These are phyloP conservation scores for Chlamydomonas sp. DNA, from an alignment of 139 green algal species.

Conservation along the genomic window DNA sequence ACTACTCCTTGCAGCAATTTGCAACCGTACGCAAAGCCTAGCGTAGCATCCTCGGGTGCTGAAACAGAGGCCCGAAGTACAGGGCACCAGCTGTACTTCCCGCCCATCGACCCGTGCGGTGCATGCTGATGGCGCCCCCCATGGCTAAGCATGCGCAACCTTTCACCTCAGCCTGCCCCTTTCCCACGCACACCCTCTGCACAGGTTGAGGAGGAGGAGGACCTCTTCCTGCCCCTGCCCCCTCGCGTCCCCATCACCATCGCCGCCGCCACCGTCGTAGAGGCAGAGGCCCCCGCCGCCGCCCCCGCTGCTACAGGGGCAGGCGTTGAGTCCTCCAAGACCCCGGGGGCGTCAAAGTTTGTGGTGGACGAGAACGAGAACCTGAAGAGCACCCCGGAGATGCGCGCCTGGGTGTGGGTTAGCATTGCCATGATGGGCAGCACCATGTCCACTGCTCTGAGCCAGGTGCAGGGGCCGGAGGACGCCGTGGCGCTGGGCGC, in stretches of 20 bases:
- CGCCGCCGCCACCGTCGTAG: conserved; percentile 11
- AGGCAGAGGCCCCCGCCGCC: neutral
- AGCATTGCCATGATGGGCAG: conserved; percentile 63
- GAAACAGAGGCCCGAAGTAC: too few species aligned
- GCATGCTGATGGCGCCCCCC: too few species aligned
- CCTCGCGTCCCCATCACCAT: neutral
- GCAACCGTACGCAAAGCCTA: too few species aligned
- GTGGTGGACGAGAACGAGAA: conserved; percentile 60
- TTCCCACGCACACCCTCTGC: neutral
- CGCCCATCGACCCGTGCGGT: neutral
- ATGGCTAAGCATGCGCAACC: too few species aligned
- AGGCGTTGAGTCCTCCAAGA: neutral
- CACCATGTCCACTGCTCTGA: conserved; percentile 39
- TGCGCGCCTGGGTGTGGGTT: conserved; percentile 61
- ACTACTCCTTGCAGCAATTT: too few species aligned
- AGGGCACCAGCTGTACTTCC: too few species aligned
- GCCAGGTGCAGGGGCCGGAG: neutral
- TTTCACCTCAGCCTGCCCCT: neutral
- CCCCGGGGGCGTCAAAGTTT: conserved; percentile 41
- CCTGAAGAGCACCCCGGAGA: conserved; percentile 64
- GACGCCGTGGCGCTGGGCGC: conserved; percentile 34
- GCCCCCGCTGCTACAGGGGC: neutral
- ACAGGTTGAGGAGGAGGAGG: neutral
- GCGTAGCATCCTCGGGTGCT: too few species aligned
- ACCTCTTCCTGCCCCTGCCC: neutral